Percentiles rank a stretch among this genome's conserved stretches.
These are phyloP conservation scores for Circinella minor DNA, from an alignment of 371 early-diverging fungal genomes.

Conservation along the genomic window DNA sequence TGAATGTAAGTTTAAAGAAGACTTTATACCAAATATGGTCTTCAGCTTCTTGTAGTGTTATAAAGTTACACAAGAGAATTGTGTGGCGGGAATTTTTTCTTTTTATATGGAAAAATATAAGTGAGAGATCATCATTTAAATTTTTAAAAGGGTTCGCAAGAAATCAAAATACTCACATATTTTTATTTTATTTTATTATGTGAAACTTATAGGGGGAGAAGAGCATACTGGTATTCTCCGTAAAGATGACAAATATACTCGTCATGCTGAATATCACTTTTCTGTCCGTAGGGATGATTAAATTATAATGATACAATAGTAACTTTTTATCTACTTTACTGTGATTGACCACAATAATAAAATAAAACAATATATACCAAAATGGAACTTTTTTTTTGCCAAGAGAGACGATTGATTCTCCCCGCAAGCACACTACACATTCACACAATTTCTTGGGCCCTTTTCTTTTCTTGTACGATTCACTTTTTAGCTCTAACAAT, in stretches of 20 bases:
- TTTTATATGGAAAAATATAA: not conserved
- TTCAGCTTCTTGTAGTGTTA: too few relatives aligned
- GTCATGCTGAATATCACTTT: constrained; percentile 20
- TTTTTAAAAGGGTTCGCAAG: too few relatives aligned
- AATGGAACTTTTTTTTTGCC: too few relatives aligned
- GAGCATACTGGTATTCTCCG: constrained; percentile 19
- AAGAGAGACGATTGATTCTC: too few relatives aligned
- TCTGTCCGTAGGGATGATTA: constrained; percentile 12
- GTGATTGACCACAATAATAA: not conserved
- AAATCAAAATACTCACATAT: not conserved
- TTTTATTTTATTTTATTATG: not conserved
- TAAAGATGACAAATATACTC: constrained; percentile 19
- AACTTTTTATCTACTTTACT: too few relatives aligned
- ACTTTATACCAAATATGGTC: too few relatives aligned
- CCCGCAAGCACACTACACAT: too few relatives aligned
- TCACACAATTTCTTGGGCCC: too few relatives aligned
- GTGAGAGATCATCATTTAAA: too few relatives aligned
- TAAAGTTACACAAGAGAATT: not conserved
- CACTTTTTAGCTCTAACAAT: too few relatives aligned
- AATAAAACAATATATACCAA: not conserved
- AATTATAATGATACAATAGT: not conserved
- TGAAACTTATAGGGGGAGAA: constrained; percentile 16
- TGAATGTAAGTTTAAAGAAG: constrained; percentile 12
- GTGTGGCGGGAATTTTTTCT: not conserved
- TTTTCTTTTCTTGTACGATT: too few relatives aligned